Evolutionary conservation across 164 flowering plant species (phyloP).

Genomic region (Protea cynaroides): DNA sequence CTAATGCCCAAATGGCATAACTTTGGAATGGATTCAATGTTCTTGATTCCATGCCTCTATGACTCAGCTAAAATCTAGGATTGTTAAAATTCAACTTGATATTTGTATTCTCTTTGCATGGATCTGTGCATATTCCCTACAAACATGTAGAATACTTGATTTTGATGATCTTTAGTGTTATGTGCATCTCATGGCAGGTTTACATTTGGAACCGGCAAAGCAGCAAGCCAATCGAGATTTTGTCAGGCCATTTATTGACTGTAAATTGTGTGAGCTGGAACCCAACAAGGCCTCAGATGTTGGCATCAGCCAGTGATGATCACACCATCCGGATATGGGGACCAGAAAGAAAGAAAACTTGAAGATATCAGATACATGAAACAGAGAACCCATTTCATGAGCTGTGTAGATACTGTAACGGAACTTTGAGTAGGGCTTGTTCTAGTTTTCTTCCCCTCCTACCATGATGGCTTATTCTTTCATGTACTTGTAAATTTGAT

Average conservation of each 20-base stretch:
- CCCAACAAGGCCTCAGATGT: conserved; percentile 55
- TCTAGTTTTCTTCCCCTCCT: not conserved
- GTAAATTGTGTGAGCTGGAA: conserved; percentile 97
- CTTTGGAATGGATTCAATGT: too few relatives aligned
- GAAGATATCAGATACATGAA: too few relatives aligned
- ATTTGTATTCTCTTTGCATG: too few relatives aligned
- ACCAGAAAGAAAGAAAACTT: conserved; percentile 19
- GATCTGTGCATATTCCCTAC: too few relatives aligned
- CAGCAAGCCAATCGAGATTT: conserved; percentile 53
- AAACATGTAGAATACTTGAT: too few relatives aligned
- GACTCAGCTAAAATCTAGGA: too few relatives aligned
- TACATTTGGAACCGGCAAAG: conserved; percentile 74
- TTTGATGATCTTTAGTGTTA: too few relatives aligned
- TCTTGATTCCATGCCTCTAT: too few relatives aligned
- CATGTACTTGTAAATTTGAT: conserved; percentile 1
- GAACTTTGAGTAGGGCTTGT: not conserved
- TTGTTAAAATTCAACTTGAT: too few relatives aligned
- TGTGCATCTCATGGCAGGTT: conserved; percentile 34
- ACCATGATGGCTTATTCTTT: conserved; percentile 5
- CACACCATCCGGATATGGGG: conserved; percentile 91
- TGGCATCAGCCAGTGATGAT: conserved; percentile 96
- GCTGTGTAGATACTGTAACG: conserved; percentile 6
- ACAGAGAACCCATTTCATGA: not conserved
- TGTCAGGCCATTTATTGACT: conserved; percentile 68
- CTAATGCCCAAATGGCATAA: too few relatives aligned